Base-by-base conservation (phyloP, 768 basidiomycete genomes). In the Collybiopsis luxurians region DNA sequence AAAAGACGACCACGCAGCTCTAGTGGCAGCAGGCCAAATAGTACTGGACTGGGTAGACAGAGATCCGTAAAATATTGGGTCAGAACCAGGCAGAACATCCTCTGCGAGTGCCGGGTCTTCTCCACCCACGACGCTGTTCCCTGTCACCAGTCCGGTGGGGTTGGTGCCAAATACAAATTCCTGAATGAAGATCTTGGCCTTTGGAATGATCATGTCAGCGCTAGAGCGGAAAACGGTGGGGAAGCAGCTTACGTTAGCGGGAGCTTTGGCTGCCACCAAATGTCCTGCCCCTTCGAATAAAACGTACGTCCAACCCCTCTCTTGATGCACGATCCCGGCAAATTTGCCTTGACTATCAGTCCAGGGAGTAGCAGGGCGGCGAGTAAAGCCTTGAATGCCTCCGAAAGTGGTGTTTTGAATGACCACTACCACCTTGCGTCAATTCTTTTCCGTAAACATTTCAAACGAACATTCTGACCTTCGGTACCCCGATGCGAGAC, bases 331-430 rank as follows among this genome's bases (percentile, higher is more conserved):
- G 30, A 89, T 83, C 0, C 89, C 89, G 0, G 82, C 86, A 54
- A 82, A 78, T 53, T 81, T 71, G 12, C 83, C 82, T 1, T 67
- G 63, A 52, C 87, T 85, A 50, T 84, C 82, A 53, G 69, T 71
- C 86, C 87, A 90, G 0, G 83, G 79, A 0, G 89, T 90, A 2
- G 83, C 78, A 0, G 89, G 89, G 56, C 79, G 76, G 46, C 81
- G 75, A 3, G 85, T 83, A 67, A 91, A 91, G 3, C 89, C 89
- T 68, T 83, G 86, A 42, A 85, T 83, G 5, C 87, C 89, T 24
- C 87, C 88, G 60, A 90, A 91, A 0, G 89, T 89, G 24, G 87
- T 89, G 62, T 91, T 91, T 60, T 77, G 76, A 24, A 77, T 78
- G 23, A 71, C 67, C 4, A 68, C 72, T 72, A 24, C 17, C 7